phyloP scores from a whole-genome alignment of 1,284 basidiomycete species.

The Schizophyllum amplum region DNA sequence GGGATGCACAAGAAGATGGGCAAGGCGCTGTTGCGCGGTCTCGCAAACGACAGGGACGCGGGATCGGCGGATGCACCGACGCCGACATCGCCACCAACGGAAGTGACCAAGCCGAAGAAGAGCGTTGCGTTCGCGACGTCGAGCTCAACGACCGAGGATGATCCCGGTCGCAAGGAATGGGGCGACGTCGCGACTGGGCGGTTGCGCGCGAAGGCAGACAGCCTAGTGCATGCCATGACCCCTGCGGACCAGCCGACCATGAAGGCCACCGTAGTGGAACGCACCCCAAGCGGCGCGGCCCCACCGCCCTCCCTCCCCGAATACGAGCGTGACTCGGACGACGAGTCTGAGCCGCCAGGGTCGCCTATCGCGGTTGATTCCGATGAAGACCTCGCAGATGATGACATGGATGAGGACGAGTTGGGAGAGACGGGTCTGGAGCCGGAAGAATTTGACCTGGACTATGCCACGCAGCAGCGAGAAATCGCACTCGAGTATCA shows the following conservation, averaged over 20 bases:
- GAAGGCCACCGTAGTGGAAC: slow-evolving; percentile 63
- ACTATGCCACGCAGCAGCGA: slow-evolving; percentile 57
- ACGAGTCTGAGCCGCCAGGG: slow-evolving; percentile 27
- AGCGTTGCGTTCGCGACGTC: slow-evolving; percentile 54
- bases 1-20: slow-evolving; percentile 72
- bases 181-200: slow-evolving; percentile 48
- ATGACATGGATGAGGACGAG: slow-evolving; percentile 23
- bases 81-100: slow-evolving; percentile 6
- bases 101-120: slow-evolving; percentile 36
- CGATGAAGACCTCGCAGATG: slow-evolving; percentile 18
- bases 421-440: slow-evolving; percentile 28
- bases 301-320: slow-evolving; percentile 21
- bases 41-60: slow-evolving; percentile 31
- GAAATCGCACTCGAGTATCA: slow-evolving; percentile 69
- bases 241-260: slow-evolving; percentile 40
- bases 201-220: slow-evolving; percentile 31
- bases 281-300: slow-evolving; percentile 28
- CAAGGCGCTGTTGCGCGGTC: slow-evolving; percentile 46
- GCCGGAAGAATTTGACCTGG: slow-evolving; percentile 42
- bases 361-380: slow-evolving; percentile 14
- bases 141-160: not conserved
- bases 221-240: slow-evolving; percentile 30
- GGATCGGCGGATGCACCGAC: slow-evolving; percentile 26
- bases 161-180: slow-evolving; percentile 28
- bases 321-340: slow-evolving; percentile 37